Percentiles rank a stretch among this genome's conserved stretches.
phyloP scores from a whole-genome alignment of 2,329 filamentous ascomycete genomes.

The Sphaerulina vaccinii region DNA sequence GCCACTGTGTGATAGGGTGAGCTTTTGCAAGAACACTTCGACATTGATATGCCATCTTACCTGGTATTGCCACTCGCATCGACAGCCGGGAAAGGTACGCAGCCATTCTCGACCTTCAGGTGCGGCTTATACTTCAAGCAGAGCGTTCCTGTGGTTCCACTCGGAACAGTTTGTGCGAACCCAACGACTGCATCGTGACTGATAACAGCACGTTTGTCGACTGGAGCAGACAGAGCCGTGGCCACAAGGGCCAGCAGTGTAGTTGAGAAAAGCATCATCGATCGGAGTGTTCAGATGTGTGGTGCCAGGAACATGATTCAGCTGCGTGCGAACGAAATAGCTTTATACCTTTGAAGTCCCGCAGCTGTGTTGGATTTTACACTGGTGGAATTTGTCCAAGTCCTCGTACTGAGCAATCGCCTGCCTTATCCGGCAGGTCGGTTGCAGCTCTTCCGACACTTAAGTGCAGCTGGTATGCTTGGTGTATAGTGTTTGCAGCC shows the following conservation, averaged over 20 bases:
- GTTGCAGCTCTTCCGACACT: too few species aligned
- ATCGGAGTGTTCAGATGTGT: not conserved
- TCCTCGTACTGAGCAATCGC: not conserved
- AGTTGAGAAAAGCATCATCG: slow-evolving; percentile 2
- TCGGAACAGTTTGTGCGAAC: slow-evolving; percentile 55
- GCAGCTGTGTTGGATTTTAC: too few species aligned
- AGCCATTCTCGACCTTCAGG: slow-evolving; percentile 58
- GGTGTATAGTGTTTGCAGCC: not conserved
- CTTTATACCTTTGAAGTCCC: not conserved
- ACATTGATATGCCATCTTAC: too few species aligned
- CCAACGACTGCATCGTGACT: slow-evolving; percentile 51
- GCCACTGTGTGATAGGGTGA: slow-evolving; percentile 36
- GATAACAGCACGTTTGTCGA: slow-evolving; percentile 44
- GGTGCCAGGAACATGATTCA: too few species aligned
- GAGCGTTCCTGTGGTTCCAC: slow-evolving; percentile 46
- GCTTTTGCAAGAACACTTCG: too few species aligned
- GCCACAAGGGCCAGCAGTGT: not conserved
- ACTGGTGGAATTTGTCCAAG: not conserved
- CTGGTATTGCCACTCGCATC: slow-evolving; percentile 57
- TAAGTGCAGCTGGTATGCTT: not conserved
- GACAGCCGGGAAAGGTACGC: slow-evolving; percentile 63
- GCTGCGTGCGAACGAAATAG: not conserved
- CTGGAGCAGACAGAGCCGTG: slow-evolving; percentile 11
- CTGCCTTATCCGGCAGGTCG: not conserved
- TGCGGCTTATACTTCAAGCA: slow-evolving; percentile 58